Base-by-base conservation (phyloP, 2,329 filamentous ascomycete genomes). In the Penicillium palitans region DNA sequence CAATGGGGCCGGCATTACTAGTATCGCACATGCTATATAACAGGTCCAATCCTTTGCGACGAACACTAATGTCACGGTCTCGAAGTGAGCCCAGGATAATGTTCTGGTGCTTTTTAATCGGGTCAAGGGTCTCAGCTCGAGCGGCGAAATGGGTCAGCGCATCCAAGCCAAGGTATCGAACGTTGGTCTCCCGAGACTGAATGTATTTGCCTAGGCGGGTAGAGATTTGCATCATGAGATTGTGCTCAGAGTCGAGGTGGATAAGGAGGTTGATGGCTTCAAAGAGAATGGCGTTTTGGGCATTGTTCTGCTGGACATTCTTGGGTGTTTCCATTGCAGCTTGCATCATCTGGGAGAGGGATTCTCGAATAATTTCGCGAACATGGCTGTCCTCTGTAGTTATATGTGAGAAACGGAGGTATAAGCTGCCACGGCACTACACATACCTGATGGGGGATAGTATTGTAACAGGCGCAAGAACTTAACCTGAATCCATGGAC, bases 21-120 rank as follows among this genome's bases (percentile, higher is more conserved):
- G 90, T 86, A 76, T 99, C 95, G 75, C 96, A 99, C 95, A 99
- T 99, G 85, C 95, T 99, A 84, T 99, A 99, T 35, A 99, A 84
- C 56, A 99, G 80, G 77, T 99, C 96, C 48, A 99, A 83, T 59
- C 93, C 95, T 77, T 99, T 98, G 67, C 95, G 87, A 60, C 96
- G 88, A 46, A 99, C 95, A 72, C 93, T 98, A 69, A 99, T 99
- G 75, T 99, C 95, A 59, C 95, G 85, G 73, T 99, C 95, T 72
- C 95, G 91, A 44, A 99, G 81, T 0, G 95, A 97, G 33, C 92
- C 91, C 45, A 99, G 86, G 67, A 99, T 99, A 60, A 98, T 93
- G 61, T 90, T 90, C 72, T 99, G 95, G 73, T 99, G 95, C 74
- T 96, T 93, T 78, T 99, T 98, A 75, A 99, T 98, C 0, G 96